Base-by-base conservation (phyloP, 306 rosid species). In the Prinsepia uniflora region DNA sequence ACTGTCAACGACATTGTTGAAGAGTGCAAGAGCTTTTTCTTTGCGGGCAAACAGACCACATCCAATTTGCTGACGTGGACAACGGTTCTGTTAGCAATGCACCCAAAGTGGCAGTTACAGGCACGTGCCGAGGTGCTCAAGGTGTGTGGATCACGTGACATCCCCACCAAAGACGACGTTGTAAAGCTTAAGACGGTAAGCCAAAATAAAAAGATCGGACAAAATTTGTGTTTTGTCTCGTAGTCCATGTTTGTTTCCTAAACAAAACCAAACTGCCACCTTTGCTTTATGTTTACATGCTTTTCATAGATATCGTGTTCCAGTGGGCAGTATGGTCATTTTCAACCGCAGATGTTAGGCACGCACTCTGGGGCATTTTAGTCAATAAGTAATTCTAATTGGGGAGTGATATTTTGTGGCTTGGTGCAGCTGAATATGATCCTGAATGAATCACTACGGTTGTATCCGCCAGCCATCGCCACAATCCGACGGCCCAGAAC, bases 11-110 rank as follows among this genome's bases (percentile, higher is more conserved):
- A 95, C 84, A 95, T 95, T 15, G 99, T 95, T 70, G 96, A 86
- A 80, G 99, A 95, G 72, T 95, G 99, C 83, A 95, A 95, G 88
- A 86, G 86, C 76, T 95, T 95, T 64, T 95, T 95, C 96, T 95
- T 95, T 80, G 99, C 99, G 17, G 99, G 99, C 54, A 95, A 89
- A 79, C 97, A 95, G 67, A 95, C 99, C 77, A 95, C 99, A 43
- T 91, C 99, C n/a, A 95, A 91, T 75, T 65, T 95, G 93, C 85
- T 95, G 89, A 95, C 99, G 83, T 95, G 99, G 99, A 81, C 99
- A 19, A 95, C 96, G 73, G 84, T 89, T 69, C 91, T 95, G 42
- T 84, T 95, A 6, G 97, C 99, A 11, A 95, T 91, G 96, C 99
- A 95, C 85, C 97, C 97, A 56, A 90, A 81, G 0, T 95, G 99